phyloP scores from a whole-genome alignment of 106 monocot species.

The Phalaenopsis equestris region DNA sequence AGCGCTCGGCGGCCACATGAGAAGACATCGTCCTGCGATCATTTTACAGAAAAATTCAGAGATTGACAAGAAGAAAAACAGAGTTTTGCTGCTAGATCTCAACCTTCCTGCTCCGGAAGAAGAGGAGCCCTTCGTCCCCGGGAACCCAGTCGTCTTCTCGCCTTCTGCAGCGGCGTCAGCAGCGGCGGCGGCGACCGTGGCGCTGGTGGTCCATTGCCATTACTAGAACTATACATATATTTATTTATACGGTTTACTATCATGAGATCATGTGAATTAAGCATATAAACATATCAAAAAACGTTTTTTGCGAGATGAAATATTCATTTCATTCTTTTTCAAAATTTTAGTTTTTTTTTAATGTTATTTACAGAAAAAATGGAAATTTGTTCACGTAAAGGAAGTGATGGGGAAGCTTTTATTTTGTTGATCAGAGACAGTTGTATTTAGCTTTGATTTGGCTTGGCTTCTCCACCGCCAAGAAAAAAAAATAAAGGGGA shows the following conservation, averaged over 20 bases:
- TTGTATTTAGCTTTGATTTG: not conserved
- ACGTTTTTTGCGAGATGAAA: not conserved
- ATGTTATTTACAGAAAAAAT: too few relatives aligned
- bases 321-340: not conserved
- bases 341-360: not conserved
- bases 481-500: not conserved
- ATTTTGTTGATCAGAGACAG: not conserved
- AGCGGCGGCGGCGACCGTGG: not conserved
- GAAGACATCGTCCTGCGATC: slow-evolving; percentile 51
- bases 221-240: slow-evolving; percentile 11
- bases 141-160: not conserved
- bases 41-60: not conserved
- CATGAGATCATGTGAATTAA: not conserved
- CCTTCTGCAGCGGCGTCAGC: not conserved
- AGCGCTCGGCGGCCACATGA: slow-evolving; percentile 96
- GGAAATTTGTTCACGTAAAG: slow-evolving; percentile 1
- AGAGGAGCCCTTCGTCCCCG: slow-evolving; percentile 15
- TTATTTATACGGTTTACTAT: not conserved
- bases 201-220: slow-evolving; percentile 42
- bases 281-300: too few relatives aligned
- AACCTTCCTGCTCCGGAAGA: slow-evolving; percentile 57
- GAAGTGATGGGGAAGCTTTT: not conserved
- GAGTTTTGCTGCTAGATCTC: slow-evolving; percentile 41
- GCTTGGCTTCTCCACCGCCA: not conserved
- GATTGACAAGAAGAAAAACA: slow-evolving; percentile 22